Conservation (phyloP, 2,329 filamentous ascomycete species). For the Amauroascus niger region DNA sequence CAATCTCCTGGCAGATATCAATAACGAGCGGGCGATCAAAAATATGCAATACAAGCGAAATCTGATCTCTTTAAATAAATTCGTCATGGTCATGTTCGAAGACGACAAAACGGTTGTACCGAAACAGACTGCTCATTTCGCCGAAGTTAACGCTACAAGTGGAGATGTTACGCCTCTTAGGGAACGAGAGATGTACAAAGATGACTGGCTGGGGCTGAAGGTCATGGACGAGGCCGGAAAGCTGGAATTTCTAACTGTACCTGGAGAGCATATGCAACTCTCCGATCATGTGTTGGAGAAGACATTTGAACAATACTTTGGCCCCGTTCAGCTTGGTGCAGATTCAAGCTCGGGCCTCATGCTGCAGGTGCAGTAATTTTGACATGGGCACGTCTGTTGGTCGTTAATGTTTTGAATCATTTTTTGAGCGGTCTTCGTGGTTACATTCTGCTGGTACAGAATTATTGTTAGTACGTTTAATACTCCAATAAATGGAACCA, state of each 20-base stretch:
- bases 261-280: slow-evolving; percentile 78
- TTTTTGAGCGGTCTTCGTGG: no score
- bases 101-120: slow-evolving; percentile 79
- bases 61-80: slow-evolving; percentile 58
- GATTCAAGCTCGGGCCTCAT: not conserved
- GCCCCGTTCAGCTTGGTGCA: slow-evolving; percentile 7
- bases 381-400: not conserved
- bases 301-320: slow-evolving; percentile 50
- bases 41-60: slow-evolving; percentile 64
- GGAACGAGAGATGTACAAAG: slow-evolving; percentile 63
- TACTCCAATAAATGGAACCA: not conserved
- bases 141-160: slow-evolving; percentile 63
- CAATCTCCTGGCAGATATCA: slow-evolving; percentile 89
- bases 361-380: slow-evolving; percentile 3
- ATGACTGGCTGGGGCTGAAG: slow-evolving; percentile 89
- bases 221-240: slow-evolving; percentile 67
- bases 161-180: slow-evolving; percentile 56
- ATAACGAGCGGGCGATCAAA: slow-evolving; percentile 75
- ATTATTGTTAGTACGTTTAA: not conserved
- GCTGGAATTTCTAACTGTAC: slow-evolving; percentile 61
- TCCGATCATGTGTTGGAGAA: slow-evolving; percentile 54
- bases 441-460: not conserved
- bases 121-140: slow-evolving; percentile 85
- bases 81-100: slow-evolving; percentile 84
- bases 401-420: not conserved